Base-by-base conservation (phyloP, 1,284 basidiomycete genomes). In the Irpex sp. region DNA sequence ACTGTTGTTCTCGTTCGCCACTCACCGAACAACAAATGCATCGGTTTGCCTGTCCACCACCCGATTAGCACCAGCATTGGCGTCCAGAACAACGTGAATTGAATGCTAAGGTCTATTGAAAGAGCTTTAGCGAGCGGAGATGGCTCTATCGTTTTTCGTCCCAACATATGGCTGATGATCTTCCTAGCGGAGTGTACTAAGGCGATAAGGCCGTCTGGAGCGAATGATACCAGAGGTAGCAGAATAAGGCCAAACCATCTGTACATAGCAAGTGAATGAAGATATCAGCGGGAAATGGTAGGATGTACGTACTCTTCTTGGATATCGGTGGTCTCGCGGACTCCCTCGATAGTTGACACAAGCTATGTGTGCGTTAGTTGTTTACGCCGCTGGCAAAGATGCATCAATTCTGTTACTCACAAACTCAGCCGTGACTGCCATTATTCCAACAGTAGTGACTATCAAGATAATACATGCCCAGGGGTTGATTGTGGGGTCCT, bases 211-310 rank as follows among this genome's bases (percentile, higher is more conserved):
- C 85, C 89, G 70, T 91, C 87, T 1, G 85, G 87, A 4, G 85
- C 83, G 74, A 87, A 91, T 2, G 88, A 89, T 13, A 89, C 81
- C 59, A 91, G 74, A 0, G 89, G 89, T 1, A 91, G 79, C 4
- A 91, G 77, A 57, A 91, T 79, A 62, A 91, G 75, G 26, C 89
- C 89, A 69, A 91, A 89, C 86, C 86, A 89, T 67, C 85, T 86
- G 11, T 26, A 4, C 3, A 26, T 4, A 4, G 26, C 26, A 4
- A 26, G 3, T 26, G 26, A 26, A 26, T 4, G 4, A 0, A 26
- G 26, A 4, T 26, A 26, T 26, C 3, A 26, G 26, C 26, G 26
- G 2, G 26, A 3, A 26, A 26, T 26, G 26, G 0, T 3, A 26
- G 26, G 26, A 26, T 26, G 26, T 4, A 26, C 26, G 26, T 66